These are phyloP conservation scores for Diaporthe ilicicola DNA, from an alignment of 2,329 filamentous ascomycete species.

Conservation along the genomic window DNA sequence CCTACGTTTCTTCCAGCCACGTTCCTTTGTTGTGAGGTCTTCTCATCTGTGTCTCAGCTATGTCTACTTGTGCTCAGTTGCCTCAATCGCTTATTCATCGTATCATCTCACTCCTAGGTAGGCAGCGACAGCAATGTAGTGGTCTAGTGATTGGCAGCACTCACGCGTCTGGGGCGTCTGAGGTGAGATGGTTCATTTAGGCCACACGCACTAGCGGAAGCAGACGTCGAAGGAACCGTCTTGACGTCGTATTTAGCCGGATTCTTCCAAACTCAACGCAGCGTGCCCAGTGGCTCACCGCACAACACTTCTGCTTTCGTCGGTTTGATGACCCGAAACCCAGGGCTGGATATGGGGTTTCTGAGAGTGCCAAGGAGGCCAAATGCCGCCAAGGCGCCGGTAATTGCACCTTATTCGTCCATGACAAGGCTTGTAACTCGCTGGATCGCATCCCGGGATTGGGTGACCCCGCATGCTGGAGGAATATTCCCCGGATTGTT, in stretches of 20 bases:
- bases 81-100: not conserved
- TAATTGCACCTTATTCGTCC: slow-evolving; percentile 11
- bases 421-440: not conserved
- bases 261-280: slow-evolving; percentile 1
- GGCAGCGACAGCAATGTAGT: not conserved
- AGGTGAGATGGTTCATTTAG: slow-evolving; percentile 3
- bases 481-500: slow-evolving; percentile 19
- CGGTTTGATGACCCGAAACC: slow-evolving; percentile 20
- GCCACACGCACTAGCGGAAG: slow-evolving; percentile 20
- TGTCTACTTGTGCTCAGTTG: not conserved
- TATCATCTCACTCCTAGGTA: not conserved
- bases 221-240: slow-evolving; percentile 15
- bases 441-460: slow-evolving; percentile 15
- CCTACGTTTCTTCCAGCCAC: not conserved
- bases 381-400: slow-evolving; percentile 19
- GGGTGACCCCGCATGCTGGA: slow-evolving; percentile 16
- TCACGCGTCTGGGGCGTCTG: not conserved
- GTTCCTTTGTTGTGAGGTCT: not conserved
- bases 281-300: slow-evolving; percentile 6
- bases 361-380: slow-evolving; percentile 11
- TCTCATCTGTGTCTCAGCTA: not conserved
- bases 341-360: not conserved
- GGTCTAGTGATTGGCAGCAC: not conserved
- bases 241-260: slow-evolving; percentile 26
- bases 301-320: slow-evolving; percentile 1